Percentiles rank a stretch among this genome's conserved stretches.
Conservation (phyloP, 495 filamentous ascomycete genomes). For the Amniculicola lignicola region DNA sequence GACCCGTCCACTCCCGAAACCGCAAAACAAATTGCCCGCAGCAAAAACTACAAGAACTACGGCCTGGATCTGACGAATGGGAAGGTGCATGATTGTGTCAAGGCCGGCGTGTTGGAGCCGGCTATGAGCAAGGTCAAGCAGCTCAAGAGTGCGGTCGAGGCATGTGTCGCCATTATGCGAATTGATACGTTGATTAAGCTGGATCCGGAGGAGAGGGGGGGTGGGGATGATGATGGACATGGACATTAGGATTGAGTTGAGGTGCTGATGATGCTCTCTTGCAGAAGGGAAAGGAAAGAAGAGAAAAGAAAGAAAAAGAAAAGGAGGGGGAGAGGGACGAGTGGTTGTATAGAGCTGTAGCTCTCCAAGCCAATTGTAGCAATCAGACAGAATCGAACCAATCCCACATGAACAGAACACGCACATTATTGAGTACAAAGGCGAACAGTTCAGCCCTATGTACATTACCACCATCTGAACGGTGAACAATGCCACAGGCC, state of each 20-base stretch:
- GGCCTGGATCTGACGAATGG: slow-evolving; percentile 87
- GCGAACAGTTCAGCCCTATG: too few species aligned
- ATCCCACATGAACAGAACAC: too few species aligned
- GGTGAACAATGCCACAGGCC: too few species aligned
- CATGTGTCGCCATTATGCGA: slow-evolving; percentile 98
- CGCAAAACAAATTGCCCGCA: slow-evolving; percentile 81
- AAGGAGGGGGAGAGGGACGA: too few species aligned
- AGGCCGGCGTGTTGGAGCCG: slow-evolving; percentile 92
- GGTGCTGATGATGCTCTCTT: too few species aligned
- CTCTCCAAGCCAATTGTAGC: too few species aligned
- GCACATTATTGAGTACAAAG: too few species aligned
- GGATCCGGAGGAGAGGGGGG: slow-evolving; percentile 79
- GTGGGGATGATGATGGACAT: slow-evolving; percentile 73
- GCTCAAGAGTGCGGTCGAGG: slow-evolving; percentile 97
- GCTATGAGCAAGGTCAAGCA: slow-evolving; percentile 98
- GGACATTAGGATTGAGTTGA: slow-evolving; percentile 56
- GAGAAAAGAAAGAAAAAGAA: background rate
- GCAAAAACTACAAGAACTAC: slow-evolving; percentile 98
- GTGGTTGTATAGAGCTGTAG: too few species aligned
- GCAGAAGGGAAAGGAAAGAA: background rate
- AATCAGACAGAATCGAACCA: too few species aligned
- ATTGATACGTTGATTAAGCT: slow-evolving; percentile 99
- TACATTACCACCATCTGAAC: too few species aligned
- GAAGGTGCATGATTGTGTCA: slow-evolving; percentile 87
- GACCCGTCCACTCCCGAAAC: slow-evolving; percentile 58